Percentiles rank a stretch among this genome's conserved stretches.
Conservation (phyloP, 1,139 yeast genomes). For the Zygosaccharomyces sapae region DNA sequence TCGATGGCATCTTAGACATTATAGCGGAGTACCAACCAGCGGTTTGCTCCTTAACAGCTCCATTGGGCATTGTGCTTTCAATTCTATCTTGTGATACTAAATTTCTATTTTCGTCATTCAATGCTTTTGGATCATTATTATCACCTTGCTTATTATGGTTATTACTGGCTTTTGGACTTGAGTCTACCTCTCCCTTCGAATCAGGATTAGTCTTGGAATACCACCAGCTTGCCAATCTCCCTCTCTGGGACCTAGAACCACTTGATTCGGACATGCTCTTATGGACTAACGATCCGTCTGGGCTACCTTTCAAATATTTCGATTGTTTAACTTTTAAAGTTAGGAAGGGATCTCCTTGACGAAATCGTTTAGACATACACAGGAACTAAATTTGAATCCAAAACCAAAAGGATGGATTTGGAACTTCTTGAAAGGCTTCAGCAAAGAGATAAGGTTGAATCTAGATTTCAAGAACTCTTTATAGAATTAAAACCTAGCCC, state of each 20-base stretch:
- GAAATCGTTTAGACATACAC: not conserved
- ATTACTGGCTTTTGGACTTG: not conserved
- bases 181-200: not conserved
- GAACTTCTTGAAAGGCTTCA: slow-evolving; percentile 13
- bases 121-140: not conserved
- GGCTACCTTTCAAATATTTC: not conserved
- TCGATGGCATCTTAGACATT: slow-evolving; percentile 13
- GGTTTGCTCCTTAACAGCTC: slow-evolving; percentile 13
- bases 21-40: slow-evolving; percentile 16
- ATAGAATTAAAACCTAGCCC: slow-evolving; percentile 8
- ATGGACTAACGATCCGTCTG: not conserved
- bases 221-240: slow-evolving; percentile 15
- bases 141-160: not conserved
- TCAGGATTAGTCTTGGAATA: not conserved
- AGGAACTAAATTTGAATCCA: not conserved
- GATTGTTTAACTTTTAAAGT: not conserved
- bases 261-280: slow-evolving; percentile 7
- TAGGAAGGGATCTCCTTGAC: not conserved
- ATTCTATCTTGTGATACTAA: not conserved
- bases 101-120: not conserved
- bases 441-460: slow-evolving; percentile 23
- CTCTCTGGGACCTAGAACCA: not conserved
- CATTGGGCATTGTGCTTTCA: not conserved
- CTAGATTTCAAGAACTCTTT: slow-evolving; percentile 23
- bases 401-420: slow-evolving; percentile 12